Percentiles rank a stretch among this genome's conserved stretches.
These are phyloP conservation scores for Calamus simplicifolius DNA, from an alignment of 176 grass and related monocot genomes.

Conservation along the genomic window DNA sequence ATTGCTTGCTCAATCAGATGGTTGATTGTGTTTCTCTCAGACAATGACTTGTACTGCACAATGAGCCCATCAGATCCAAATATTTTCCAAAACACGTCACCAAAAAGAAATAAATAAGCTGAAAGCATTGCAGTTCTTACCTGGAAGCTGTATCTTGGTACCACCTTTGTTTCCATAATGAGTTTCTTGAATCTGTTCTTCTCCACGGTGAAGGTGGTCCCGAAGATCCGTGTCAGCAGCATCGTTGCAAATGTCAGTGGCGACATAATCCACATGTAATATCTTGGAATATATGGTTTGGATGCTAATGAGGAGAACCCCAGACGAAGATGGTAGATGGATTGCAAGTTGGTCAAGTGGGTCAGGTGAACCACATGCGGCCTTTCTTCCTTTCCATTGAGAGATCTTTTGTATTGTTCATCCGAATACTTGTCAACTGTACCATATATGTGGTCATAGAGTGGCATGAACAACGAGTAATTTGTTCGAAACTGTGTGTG, in stretches of 20 bases:
- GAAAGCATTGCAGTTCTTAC: neutral
- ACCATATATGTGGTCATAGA: slow-evolving; percentile 60
- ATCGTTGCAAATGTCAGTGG: neutral
- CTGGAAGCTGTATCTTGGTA: slow-evolving; percentile 45
- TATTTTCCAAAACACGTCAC: neutral
- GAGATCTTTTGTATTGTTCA: slow-evolving; percentile 38
- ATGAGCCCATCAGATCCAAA: no score
- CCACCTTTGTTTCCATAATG: slow-evolving; percentile 40
- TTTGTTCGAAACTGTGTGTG: slow-evolving; percentile 70
- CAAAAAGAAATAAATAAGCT: no score
- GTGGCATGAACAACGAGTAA: slow-evolving; percentile 72
- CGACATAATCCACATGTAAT: neutral
- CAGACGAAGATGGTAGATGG: slow-evolving; percentile 37
- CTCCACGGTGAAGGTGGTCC: slow-evolving; percentile 23
- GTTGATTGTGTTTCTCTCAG: slow-evolving; percentile 15
- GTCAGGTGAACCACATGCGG: slow-evolving; percentile 71
- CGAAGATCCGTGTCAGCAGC: slow-evolving; percentile 15
- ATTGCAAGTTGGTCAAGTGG: slow-evolving; percentile 39
- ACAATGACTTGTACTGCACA: slow-evolving; percentile 36
- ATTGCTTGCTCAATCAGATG: slow-evolving; percentile 36
- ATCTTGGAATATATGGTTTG: slow-evolving; percentile 9
- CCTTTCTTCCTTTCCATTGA: slow-evolving; percentile 9
- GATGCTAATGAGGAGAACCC: slow-evolving; percentile 43
- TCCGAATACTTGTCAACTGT: slow-evolving; percentile 55
- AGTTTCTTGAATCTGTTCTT: slow-evolving; percentile 35